Conservation (phyloP, 2,329 filamentous ascomycete genomes). For the Cladobotryum protrusum region DNA sequence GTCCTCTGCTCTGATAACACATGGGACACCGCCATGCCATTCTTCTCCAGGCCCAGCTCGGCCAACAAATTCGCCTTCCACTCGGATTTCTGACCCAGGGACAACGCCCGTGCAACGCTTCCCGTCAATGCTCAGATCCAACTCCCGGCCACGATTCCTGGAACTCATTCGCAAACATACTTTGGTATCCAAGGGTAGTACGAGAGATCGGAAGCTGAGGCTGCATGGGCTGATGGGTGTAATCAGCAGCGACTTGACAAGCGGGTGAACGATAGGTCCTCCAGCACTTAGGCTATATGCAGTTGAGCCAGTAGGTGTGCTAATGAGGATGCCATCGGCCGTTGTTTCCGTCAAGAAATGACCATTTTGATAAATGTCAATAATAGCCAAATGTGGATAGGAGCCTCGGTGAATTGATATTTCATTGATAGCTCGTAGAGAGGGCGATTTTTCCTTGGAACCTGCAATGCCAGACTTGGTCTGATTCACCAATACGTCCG, state of each 20-base stretch:
- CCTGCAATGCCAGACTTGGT: constrained; percentile 35
- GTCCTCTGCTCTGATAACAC: constrained; percentile 69
- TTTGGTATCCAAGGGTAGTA: constrained; percentile 78
- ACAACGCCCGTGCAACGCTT: constrained; percentile 60
- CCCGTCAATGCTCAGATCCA: constrained; percentile 76
- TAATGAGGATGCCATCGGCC: constrained; percentile 90
- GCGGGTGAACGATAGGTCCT: constrained; percentile 87
- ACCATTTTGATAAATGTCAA: constrained; percentile 85
- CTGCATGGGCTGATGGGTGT: constrained; percentile 93
- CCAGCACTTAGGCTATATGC: constrained; percentile 93
- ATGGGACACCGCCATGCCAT: constrained; percentile 79
- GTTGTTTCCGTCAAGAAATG: constrained; percentile 90
- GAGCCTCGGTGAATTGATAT: constrained; percentile 87
- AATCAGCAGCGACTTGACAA: constrained; percentile 80
- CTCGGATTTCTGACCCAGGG: constrained; percentile 76
- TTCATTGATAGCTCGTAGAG: constrained; percentile 80
- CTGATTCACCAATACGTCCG: constrained; percentile 38
- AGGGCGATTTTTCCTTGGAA: constrained; percentile 32
- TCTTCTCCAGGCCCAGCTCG: constrained; percentile 34
- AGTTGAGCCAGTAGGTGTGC: constrained; percentile 89
- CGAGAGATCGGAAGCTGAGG: constrained; percentile 84
- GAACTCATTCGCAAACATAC: constrained; percentile 76
- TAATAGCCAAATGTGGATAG: constrained; percentile 82
- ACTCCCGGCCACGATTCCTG: constrained; percentile 68
- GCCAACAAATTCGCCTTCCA: constrained; percentile 78